A percentile compares a stretch with the other conserved stretches of the same genome.
Evolutionary conservation across 371 early-diverging fungal species (phyloP).

Genomic region (Mortierella sp.): DNA sequence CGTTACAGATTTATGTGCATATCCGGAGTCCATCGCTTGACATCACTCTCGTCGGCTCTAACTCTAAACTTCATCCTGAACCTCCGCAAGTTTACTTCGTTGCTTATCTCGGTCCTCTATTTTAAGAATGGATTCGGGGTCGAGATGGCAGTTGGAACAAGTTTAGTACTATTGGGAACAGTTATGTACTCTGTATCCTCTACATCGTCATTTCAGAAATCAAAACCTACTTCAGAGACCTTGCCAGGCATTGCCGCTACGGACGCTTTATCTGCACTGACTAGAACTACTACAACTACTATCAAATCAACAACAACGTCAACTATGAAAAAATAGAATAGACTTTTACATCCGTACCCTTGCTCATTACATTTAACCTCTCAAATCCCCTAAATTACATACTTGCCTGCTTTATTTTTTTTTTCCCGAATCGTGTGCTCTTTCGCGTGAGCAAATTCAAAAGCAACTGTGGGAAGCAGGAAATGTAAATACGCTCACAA

Average conservation of each 20-base stretch:
- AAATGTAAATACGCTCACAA: too few species aligned
- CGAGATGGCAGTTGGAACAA: conserved; percentile 76
- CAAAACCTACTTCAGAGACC: neutral
- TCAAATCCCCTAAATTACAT: too few species aligned
- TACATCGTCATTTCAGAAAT: neutral
- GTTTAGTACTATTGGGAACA: conserved; percentile 83
- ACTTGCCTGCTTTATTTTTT: too few species aligned
- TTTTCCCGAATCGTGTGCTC: too few species aligned
- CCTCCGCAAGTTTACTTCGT: conserved; percentile 85
- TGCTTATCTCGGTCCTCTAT: conserved; percentile 85
- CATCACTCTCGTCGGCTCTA: conserved; percentile 80
- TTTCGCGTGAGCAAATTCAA: too few species aligned
- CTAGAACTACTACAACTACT: too few species aligned
- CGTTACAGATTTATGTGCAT: conserved; percentile 79
- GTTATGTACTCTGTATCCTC: conserved; percentile 72
- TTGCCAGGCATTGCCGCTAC: neutral
- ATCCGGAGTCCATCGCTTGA: conserved; percentile 88
- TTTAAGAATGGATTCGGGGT: conserved; percentile 83
- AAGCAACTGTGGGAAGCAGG: too few species aligned
- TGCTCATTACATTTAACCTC: too few species aligned
- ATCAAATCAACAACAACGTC: too few species aligned
- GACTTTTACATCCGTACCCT: too few species aligned
- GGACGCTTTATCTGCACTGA: too few species aligned
- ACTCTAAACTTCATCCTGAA: conserved; percentile 90
- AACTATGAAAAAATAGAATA: too few species aligned